Base-by-base conservation (phyloP, 2,329 filamentous ascomycete species). In the Rhinocladiella similis region DNA sequence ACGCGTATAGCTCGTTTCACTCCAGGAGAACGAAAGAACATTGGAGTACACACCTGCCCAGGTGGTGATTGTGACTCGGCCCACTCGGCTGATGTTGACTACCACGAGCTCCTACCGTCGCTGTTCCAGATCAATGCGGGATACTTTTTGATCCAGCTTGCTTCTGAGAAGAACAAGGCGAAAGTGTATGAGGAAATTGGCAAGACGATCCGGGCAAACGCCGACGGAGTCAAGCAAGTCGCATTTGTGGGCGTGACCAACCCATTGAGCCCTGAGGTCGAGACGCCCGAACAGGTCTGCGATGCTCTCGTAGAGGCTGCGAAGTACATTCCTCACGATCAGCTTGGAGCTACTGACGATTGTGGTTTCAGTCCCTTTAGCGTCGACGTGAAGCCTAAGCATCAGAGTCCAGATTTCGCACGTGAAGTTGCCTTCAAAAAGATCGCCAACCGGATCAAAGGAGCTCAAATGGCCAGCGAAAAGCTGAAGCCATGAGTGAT, bases 41-140 rank as follows among this genome's bases (percentile, higher is more conserved):
- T 70, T 48, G 69, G 69, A 29, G 65, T 71, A 45, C 69, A 71
- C 58, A 71, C 69, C 12, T 71, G 69, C 45, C 69, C 69, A 14
- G 69, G 69, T 29, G 69, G 69, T 22, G 69, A 71, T 50, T 71
- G 69, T 54, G 69, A 71, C 55, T 65, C 62, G 9, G 69, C 70
- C 27, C 69, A 70, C 47, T 67, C 63, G 41, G 57, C 59, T 43
- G 69, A 71, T 19, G 69, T 71, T 20, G 62, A 67, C 47, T 71
- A 71, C 48, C 57, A 65, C 22, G 61, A 65, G 19, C 65, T 71
- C 18, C 50, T 71, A 16, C 69, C 69, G 9, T 65, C 57, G 56
- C 58, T 71, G 51, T 71, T 71, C 56, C 61, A 66, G 50, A 69
- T 71, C 55, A 69, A 71, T 47, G 69, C 69, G 2, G 69, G 69